A percentile compares a stretch with the other conserved stretches of the same genome.
Evolutionary conservation across 2,329 filamentous ascomycete genomes (phyloP).

Genomic region (Hymenoscyphus fructigenus): DNA sequence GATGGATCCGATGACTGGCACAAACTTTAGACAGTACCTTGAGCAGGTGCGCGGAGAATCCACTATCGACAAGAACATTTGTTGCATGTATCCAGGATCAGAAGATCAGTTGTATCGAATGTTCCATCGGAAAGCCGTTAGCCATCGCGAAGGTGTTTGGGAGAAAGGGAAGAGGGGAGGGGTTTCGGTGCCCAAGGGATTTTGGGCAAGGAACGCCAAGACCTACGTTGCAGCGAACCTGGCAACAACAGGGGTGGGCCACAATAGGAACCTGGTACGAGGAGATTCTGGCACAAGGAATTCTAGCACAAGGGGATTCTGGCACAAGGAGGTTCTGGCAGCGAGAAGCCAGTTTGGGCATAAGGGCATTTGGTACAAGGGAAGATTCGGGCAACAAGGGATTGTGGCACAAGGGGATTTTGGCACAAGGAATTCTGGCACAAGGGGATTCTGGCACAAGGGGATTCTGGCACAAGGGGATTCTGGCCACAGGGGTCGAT

Average conservation of each 20-base stretch:
- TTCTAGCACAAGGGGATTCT: no score
- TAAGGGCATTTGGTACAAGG: not conserved
- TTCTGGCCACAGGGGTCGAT: not conserved
- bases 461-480: not conserved
- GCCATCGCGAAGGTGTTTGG: not conserved
- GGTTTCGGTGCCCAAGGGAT: not conserved
- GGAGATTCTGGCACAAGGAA: not conserved
- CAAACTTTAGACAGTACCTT: slow-evolving; percentile 9
- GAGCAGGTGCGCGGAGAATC: slow-evolving; percentile 10
- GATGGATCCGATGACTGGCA: slow-evolving; percentile 2
- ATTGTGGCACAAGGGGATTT: no score
- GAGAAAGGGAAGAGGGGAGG: not conserved
- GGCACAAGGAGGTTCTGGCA: no score
- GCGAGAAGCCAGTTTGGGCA: no score
- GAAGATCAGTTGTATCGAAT: slow-evolving; percentile 7
- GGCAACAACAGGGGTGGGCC: not conserved
- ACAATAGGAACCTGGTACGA: not conserved
- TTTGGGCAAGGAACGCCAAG: not conserved
- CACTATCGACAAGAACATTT: slow-evolving; percentile 11
- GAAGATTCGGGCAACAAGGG: not conserved
- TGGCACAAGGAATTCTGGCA: not conserved
- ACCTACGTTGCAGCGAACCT: not conserved
- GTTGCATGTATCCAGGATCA: slow-evolving; percentile 7
- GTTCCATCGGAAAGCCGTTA: not conserved
- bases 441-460: not conserved